phyloP scores from a whole-genome alignment of 495 filamentous ascomycete genomes.

The Talaromyces nanjingensis region DNA sequence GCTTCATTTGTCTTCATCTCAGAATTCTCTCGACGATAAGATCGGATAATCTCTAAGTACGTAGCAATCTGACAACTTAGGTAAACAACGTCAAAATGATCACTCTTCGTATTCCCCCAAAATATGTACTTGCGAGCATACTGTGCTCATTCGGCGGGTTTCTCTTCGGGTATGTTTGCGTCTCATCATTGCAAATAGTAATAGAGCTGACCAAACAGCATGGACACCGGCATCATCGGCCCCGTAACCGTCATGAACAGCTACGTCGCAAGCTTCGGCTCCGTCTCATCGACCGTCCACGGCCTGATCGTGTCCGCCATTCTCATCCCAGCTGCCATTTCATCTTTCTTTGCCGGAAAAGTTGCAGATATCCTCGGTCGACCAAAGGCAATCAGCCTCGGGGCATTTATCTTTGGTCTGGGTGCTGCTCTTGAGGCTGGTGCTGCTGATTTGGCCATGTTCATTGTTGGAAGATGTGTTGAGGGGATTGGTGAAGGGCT shows the following conservation, averaged over 20 bases:
- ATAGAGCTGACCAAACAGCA: slow-evolving; percentile 17
- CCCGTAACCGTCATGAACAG: slow-evolving; percentile 53
- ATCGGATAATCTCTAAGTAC: neutral
- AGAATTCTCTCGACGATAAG: neutral
- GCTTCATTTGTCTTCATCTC: neutral
- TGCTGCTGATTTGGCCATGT: slow-evolving; percentile 42
- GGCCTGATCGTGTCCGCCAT: slow-evolving; percentile 59
- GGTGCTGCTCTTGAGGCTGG: slow-evolving; percentile 46
- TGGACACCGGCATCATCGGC: slow-evolving; percentile 59
- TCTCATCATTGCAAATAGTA: too few species aligned
- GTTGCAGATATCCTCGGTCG: slow-evolving; percentile 54
- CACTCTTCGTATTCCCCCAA: slow-evolving; percentile 5
- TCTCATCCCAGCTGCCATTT: slow-evolving; percentile 53
- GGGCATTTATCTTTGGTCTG: slow-evolving; percentile 45
- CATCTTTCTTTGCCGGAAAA: slow-evolving; percentile 56
- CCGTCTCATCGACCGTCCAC: slow-evolving; percentile 46
- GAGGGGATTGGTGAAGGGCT: slow-evolving; percentile 54
- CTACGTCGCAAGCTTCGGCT: slow-evolving; percentile 44
- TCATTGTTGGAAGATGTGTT: slow-evolving; percentile 48
- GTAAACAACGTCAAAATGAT: neutral
- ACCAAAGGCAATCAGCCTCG: slow-evolving; percentile 44
- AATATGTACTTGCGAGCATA: slow-evolving; percentile 19
- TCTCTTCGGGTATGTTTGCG: slow-evolving; percentile 12
- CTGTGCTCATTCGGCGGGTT: slow-evolving; percentile 19
- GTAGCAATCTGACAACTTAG: neutral